Base-by-base conservation (phyloP, 2,329 filamentous ascomycete genomes). In the Didymella pinodella region DNA sequence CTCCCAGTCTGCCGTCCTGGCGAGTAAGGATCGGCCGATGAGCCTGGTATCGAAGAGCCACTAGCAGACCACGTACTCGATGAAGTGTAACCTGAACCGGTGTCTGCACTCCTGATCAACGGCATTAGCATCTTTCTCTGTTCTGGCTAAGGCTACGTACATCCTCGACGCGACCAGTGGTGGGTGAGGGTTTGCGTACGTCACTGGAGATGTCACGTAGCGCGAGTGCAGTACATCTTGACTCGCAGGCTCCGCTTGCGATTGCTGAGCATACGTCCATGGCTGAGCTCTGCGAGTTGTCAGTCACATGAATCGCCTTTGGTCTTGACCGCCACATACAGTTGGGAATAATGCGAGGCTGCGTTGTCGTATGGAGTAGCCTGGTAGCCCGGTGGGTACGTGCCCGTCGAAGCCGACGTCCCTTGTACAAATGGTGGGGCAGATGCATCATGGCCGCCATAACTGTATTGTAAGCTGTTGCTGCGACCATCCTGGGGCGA, bases 221-320 rank as follows among this genome's bases (percentile, higher is more conserved):
- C 26, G 25, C 7, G 46, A 16, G 4, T 59, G 50, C 25, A 38
- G n/a, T 40, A 59, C 16, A 2, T n/a, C 11, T 11, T 49, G 56
- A 18, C 8, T 14, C 11, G 26, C 40, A 22, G 49, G 5, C 31
- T 4, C n/a, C 8, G 10, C 7, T 31, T 11, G 31, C 22, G 16
- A 20, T 14, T 36, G 38, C 25, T 49, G 49, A 29, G 32, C 1
- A 12, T 54, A 20, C 1, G 49, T 10, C 50, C 49, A 16, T 14
- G 31, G 31, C 31, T 32, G 31, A 32, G 31, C 31, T 32, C 31
- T 32, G 31, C 31, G 31, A 14, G 31, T 32, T 16, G 31, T 32
- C 31, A 32, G 31, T 32, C 31, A 32, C 31, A 32, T 10, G 28
- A 12, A 32, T 16, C 31, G 31, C 16, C 31, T 32, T 4, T 2